phyloP scores from a whole-genome alignment of 441 rosid species.

The Syzygium syzygioides region DNA sequence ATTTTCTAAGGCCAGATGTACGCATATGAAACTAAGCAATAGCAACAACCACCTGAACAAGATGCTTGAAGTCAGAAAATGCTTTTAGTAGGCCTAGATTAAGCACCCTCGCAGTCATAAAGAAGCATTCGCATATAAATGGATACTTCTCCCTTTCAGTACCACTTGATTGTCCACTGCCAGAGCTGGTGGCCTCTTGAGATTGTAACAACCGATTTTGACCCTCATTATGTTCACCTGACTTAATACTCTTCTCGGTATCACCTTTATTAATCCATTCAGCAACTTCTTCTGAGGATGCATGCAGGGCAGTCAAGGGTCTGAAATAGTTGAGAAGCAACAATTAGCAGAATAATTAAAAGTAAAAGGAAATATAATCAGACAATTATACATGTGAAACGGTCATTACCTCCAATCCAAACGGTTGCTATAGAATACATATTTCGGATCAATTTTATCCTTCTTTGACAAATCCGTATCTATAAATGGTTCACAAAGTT shows the following conservation, averaged over 20 bases:
- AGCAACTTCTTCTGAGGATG: constrained; percentile 88
- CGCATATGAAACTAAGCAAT: not conserved
- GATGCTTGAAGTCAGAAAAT: constrained; percentile 96
- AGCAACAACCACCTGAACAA: constrained; percentile 64
- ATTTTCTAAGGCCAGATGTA: not conserved
- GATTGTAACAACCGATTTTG: constrained; percentile 63
- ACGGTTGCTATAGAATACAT: constrained; percentile 62
- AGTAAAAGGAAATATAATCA: not conserved
- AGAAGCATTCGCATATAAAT: constrained; percentile 96
- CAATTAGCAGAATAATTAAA: not conserved
- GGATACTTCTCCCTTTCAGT: constrained; percentile 40
- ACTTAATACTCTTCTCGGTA: constrained; percentile 20
- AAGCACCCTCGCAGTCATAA: constrained; percentile 96
- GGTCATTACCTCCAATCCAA: constrained; percentile 68
- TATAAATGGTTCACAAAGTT: constrained; percentile 85
- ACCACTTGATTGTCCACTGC: constrained; percentile 34
- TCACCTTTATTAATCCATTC: constrained; percentile 62
- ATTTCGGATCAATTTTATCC: constrained; percentile 83
- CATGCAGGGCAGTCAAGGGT: constrained; percentile 79
- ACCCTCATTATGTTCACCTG: constrained; percentile 26
- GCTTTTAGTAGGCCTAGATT: constrained; percentile 94
- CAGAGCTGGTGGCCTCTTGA: constrained; percentile 76
- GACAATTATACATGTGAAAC: not conserved
- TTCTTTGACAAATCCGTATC: constrained; percentile 72
- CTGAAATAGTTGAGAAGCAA: constrained; percentile 28